Evolutionary conservation across 768 basidiomycete genomes (phyloP).

Genomic region (Rhodosporidiobolus odoratus): DNA sequence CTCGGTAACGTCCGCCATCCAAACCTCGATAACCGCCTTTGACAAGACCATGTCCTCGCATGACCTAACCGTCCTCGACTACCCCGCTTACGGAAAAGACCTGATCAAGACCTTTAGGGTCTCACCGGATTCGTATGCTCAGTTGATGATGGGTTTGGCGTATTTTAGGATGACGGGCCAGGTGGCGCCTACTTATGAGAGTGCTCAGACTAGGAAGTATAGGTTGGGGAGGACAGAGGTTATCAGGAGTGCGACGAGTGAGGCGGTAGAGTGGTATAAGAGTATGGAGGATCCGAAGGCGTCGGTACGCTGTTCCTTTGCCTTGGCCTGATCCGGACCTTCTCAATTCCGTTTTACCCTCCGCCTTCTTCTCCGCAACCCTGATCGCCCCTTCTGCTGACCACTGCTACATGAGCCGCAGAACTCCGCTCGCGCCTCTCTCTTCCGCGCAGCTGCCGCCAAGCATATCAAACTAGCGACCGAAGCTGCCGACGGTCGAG

Average conservation of each 20-base stretch:
- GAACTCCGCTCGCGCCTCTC: constrained; percentile 57
- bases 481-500: constrained; percentile 90
- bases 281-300: constrained; percentile 67
- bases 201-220: constrained; percentile 87
- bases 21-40: constrained; percentile 61
- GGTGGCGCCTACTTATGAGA: constrained; percentile 63
- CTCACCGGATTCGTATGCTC: constrained; percentile 83
- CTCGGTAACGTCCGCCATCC: constrained; percentile 55
- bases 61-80: constrained; percentile 77
- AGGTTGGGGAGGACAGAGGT: constrained; percentile 90
- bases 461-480: constrained; percentile 79
- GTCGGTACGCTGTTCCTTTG: constrained; percentile 49
- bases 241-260: constrained; percentile 74
- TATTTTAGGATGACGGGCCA: constrained; percentile 67
- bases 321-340: neutral
- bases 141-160: constrained; percentile 92
- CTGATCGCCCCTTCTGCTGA: neutral
- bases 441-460: constrained; percentile 70
- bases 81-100: constrained; percentile 81
- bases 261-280: constrained; percentile 78
- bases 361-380: neutral
- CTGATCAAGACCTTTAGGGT: constrained; percentile 59
- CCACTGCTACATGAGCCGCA: constrained; percentile 34
- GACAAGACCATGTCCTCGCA: constrained; percentile 70
- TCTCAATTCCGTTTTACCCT: neutral